Base-by-base conservation (phyloP, 345 rosid genomes). In the Carallia pectinifolia region DNA sequence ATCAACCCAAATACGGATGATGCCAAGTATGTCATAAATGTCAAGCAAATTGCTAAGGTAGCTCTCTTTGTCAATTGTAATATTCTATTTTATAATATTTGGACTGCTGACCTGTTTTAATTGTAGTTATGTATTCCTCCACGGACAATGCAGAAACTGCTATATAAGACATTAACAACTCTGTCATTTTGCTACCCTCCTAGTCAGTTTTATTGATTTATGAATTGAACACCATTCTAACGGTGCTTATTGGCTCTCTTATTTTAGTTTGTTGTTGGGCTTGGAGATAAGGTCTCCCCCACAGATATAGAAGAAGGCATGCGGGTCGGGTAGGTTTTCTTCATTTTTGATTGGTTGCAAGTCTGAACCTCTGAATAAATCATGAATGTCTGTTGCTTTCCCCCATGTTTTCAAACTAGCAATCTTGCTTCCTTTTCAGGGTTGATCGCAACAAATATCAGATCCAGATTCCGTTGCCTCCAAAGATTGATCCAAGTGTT, bases 241-340 rank as follows among this genome's bases (percentile, higher is more conserved):
- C 48, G 13, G 37, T 56, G 40, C 44, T 23, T 30, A 36, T 60
- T 33, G 40, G 6, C 7, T 39, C 47, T 62, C 15, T 58, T 9
- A 65, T 37, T 62, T 29, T 86, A 95, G 97, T 95, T 95, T 82
- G 97, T 95, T 76, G 97, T 92, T 85, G 97, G 99, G 29, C 92
- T 92, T 58, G 97, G 99, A 7, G 99, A 95, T 81, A 95, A 95
- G 79, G 99, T 95, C 56, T 92, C 97, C 37, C 97, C 97, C 0
- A 92, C 97, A 44, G 97, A 92, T 55, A 90, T 95, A 18, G 99
- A 95, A 84, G 97, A 95, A 83, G 99, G 97, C 89, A 90, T 92
- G 99, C 88, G 97, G 33, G 97, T 92, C 0, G 99, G 99, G 99
- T 95, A 81, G 56, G 88, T 82, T 71, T 44, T 1, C 16, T 44